Percentiles rank a stretch among this genome's conserved stretches.
phyloP scores from a whole-genome alignment of 2,329 filamentous ascomycete genomes.

The Dichotomopilus funicola region DNA sequence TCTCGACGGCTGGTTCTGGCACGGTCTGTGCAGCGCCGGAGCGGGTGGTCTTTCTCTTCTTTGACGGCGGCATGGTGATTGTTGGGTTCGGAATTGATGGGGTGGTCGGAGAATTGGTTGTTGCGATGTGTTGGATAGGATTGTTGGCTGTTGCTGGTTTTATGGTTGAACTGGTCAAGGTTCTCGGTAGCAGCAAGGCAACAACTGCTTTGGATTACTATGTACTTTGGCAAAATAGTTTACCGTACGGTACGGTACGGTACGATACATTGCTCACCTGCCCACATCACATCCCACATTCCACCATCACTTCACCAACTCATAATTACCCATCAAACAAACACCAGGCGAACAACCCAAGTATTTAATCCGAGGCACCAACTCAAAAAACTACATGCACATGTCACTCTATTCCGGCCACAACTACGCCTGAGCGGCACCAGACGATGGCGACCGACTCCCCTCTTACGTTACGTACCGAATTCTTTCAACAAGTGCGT shows the following conservation, averaged over 20 bases:
- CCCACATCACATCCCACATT: too few species aligned
- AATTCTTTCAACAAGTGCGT: constrained; percentile 33
- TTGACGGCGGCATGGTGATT: constrained; percentile 26
- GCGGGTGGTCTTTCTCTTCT: constrained; percentile 27
- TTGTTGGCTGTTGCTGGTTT: background rate
- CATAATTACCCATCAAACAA: too few species aligned
- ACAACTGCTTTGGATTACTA: background rate
- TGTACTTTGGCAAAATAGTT: too few species aligned
- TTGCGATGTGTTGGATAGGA: background rate
- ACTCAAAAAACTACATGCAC: too few species aligned
- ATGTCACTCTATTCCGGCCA: too few species aligned
- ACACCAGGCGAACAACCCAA: too few species aligned
- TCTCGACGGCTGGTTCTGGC: constrained; percentile 7
- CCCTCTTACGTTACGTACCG: constrained; percentile 25
- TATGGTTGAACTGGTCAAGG: background rate
- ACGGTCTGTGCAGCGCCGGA: constrained; percentile 10
- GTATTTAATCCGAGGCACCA: too few species aligned
- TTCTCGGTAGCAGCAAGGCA: background rate
- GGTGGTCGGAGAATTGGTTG: background rate
- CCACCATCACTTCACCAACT: too few species aligned
- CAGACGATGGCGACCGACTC: constrained; percentile 18
- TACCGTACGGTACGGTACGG: too few species aligned
- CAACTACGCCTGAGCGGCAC: background rate
- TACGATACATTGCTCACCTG: too few species aligned
- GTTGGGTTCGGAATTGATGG: background rate